Base-by-base conservation (phyloP, 208 protist genomes). In the Wallacemonas rigidus region DNA sequence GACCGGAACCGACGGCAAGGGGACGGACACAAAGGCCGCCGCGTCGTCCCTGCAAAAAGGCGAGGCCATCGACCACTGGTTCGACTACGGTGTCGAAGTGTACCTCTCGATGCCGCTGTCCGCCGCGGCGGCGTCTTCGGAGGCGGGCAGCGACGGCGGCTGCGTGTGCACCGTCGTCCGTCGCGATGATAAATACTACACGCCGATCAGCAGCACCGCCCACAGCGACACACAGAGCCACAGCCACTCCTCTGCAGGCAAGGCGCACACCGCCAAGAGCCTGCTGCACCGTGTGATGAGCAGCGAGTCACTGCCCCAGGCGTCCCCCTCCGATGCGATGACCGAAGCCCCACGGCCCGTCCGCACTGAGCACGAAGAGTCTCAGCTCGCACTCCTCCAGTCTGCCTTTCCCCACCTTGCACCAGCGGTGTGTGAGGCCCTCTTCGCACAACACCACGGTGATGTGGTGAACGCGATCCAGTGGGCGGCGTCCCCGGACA, bases 1-100 rank as follows among this genome's bases (percentile, higher is more conserved):
- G 26, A 26, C 26, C 26, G 26, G 26, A 0, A 26, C 26, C 26
- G 26, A 26, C 26, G 26, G 26, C 26, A 26, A 26, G 26, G 26
- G 26, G 26, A 26, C 26, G 26, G 26, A 26, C 26, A 26, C 26
- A 26, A 26, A 26, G 26, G 26, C 26, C 26, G 26, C 26, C 26
- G 26, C 26, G 26, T 26, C 26, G 26, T 26, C 26, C 26, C 26
- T 26, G 26, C 26, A 26, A 26, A 26, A 26, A 26, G 26, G 26
- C 6, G 86, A 83, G 41, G 64, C 69, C 56, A 55, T 79, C 47
- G 80, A 88, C 44, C 85, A 82, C 64, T 92, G 89, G 85, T 93
- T 91, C 68, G 80, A 88, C 65, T 93, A 90, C 74, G 69, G 71
- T 53, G 57, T 95, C 26, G 85, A 92, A 65, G 65, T 95, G 6